A percentile compares a stretch with the other conserved stretches of the same genome.
These are phyloP conservation scores for Rhizophlyctis rosea DNA, from an alignment of 192 early-diverging fungal genomes.

Conservation along the genomic window DNA sequence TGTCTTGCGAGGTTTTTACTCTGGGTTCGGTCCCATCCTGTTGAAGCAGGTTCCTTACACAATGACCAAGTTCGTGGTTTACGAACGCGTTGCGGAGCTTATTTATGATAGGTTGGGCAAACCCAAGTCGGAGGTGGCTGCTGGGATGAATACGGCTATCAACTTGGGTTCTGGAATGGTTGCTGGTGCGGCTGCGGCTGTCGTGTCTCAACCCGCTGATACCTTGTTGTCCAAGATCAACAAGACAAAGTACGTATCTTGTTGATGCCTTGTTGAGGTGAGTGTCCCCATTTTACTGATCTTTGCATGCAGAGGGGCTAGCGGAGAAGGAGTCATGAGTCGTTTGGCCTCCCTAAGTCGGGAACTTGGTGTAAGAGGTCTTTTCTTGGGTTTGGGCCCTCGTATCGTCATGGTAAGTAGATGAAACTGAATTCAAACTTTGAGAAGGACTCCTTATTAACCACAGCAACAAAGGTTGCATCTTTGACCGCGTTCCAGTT, in stretches of 20 bases:
- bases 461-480: background rate
- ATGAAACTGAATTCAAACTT: background rate
- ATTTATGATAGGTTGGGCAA: constrained; percentile 44
- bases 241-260: constrained; percentile 38
- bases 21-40: constrained; percentile 73
- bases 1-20: constrained; percentile 65
- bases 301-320: constrained; percentile 39
- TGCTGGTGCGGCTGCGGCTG: constrained; percentile 77
- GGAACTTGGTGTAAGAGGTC: constrained; percentile 54
- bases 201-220: constrained; percentile 85
- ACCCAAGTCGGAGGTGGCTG: constrained; percentile 44
- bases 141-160: constrained; percentile 45
- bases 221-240: constrained; percentile 74
- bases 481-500: constrained; percentile 38
- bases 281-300: background rate
- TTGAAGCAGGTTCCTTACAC: constrained; percentile 80
- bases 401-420: constrained; percentile 66
- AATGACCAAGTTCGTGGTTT: constrained; percentile 75
- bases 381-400: constrained; percentile 61
- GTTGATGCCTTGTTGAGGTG: background rate
- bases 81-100: constrained; percentile 49
- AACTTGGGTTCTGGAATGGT: constrained; percentile 75
- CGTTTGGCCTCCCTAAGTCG: constrained; percentile 48
- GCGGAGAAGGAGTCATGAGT: constrained; percentile 49
- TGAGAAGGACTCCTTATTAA: too few species aligned